Conservation (phyloP, 2,329 filamentous ascomycete genomes). For the Trichophyton verrucosum region DNA sequence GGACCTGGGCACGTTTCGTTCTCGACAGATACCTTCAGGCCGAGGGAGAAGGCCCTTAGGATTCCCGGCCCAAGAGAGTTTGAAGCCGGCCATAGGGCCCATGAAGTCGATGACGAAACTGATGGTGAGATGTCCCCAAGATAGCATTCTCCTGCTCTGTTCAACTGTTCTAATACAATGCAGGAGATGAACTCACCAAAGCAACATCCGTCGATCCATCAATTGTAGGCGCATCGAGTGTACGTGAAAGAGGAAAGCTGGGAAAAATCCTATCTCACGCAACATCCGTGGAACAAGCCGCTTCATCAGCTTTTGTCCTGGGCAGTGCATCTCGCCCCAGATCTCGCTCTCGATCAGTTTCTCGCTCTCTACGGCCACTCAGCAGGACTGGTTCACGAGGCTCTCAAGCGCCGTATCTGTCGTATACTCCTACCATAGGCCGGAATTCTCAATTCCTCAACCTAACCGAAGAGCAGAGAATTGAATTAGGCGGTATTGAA, state of each 20-base stretch:
- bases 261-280: slow-evolving; percentile 19
- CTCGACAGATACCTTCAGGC: slow-evolving; percentile 12
- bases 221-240: background rate
- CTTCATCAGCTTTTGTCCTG: slow-evolving; percentile 32
- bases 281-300: slow-evolving; percentile 27
- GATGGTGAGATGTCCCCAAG: slow-evolving; percentile 2
- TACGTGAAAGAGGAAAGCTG: slow-evolving; percentile 5
- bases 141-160: background rate
- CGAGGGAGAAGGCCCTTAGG: slow-evolving; percentile 10
- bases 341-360: slow-evolving; percentile 9
- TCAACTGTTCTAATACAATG: background rate
- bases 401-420: slow-evolving; percentile 30
- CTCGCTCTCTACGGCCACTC: slow-evolving; percentile 6
- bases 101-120: slow-evolving; percentile 16
- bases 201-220: slow-evolving; percentile 6
- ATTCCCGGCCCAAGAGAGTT: slow-evolving; percentile 15
- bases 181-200: slow-evolving; percentile 9
- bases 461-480: slow-evolving; percentile 30
- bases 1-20: slow-evolving; percentile 12
- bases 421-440: slow-evolving; percentile 33
- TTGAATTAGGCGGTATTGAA: slow-evolving; percentile 41
- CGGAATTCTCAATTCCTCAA: slow-evolving; percentile 38
- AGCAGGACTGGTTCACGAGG: slow-evolving; percentile 8
- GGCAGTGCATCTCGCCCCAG: slow-evolving; percentile 14
- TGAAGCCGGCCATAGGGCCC: slow-evolving; percentile 16